Percentiles rank a stretch among this genome's conserved stretches.
These are phyloP conservation scores for Saturnispora hagleri DNA, from an alignment of 805 yeast genomes.

Conservation along the genomic window DNA sequence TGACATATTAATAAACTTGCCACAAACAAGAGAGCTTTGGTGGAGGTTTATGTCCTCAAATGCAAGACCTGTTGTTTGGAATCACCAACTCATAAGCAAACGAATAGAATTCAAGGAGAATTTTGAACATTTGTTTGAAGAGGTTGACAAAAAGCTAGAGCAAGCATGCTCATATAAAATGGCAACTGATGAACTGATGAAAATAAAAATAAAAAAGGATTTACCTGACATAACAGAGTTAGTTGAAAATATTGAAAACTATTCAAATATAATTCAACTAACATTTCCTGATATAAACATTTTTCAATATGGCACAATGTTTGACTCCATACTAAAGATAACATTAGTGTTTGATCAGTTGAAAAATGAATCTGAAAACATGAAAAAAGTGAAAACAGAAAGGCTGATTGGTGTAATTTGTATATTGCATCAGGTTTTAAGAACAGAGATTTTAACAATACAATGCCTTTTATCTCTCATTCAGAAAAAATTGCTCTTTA, in stretches of 20 bases:
- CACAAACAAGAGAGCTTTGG: conserved; percentile 44
- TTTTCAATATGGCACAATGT: conserved; percentile 24
- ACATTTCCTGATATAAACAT: conserved; percentile 22
- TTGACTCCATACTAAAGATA: conserved; percentile 23
- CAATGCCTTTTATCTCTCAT: conserved; percentile 20
- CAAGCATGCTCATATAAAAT: conserved; percentile 26
- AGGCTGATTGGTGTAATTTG: conserved; percentile 21
- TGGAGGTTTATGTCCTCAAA: conserved; percentile 48
- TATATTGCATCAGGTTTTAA: conserved; percentile 20
- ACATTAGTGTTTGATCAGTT: conserved; percentile 17
- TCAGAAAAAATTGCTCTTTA: conserved; percentile 21
- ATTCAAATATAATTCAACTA: conserved; percentile 18
- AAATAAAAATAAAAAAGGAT: conserved; percentile 13
- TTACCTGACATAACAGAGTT: conserved; percentile 8
- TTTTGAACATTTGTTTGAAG: conserved; percentile 9
- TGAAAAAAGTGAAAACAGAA: conserved; percentile 12
- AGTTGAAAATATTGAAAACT: conserved; percentile 17
- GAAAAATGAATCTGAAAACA: conserved; percentile 8
- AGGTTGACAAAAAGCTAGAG: conserved; percentile 17
- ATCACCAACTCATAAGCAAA: conserved; percentile 33
- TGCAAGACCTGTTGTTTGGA: conserved; percentile 44
- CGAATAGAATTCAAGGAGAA: conserved; percentile 17
- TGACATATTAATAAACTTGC: conserved; percentile 26
- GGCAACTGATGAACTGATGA: conserved; percentile 12
- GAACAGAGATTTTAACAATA: conserved; percentile 18